A percentile compares a stretch with the other conserved stretches of the same genome.
Conservation (phyloP, 2,329 filamentous ascomycete genomes). For the Dactylellina sp. region DNA sequence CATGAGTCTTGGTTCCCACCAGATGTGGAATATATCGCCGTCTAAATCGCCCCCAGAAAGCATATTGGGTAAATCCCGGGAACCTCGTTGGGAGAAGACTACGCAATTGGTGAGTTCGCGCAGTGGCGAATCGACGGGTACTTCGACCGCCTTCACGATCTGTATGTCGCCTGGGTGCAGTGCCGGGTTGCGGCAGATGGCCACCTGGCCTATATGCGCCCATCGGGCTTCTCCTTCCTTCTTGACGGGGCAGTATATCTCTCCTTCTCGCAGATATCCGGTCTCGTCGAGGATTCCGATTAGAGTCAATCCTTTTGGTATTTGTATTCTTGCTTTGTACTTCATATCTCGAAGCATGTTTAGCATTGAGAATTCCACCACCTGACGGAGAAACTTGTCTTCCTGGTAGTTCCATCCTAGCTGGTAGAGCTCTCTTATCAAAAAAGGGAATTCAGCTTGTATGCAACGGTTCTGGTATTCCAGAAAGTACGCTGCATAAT, state of each 20-base stretch:
- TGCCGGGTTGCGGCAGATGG: conserved; percentile 83
- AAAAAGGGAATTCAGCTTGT: conserved; percentile 69
- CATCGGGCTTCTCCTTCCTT: conserved; percentile 60
- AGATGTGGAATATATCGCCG: conserved; percentile 83
- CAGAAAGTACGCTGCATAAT: conserved; percentile 76
- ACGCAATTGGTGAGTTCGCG: conserved; percentile 76
- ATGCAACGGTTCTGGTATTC: conserved; percentile 72
- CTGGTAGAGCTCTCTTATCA: conserved; percentile 72
- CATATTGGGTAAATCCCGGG: conserved; percentile 79
- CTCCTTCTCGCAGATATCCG: conserved; percentile 72
- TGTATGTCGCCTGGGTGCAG: conserved; percentile 86
- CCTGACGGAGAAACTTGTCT: conserved; percentile 76
- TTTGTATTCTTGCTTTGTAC: conserved; percentile 79
- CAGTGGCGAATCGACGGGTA: conserved; percentile 75
- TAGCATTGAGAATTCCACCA: conserved; percentile 78
- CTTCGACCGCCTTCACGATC: conserved; percentile 70
- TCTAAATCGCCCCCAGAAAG: conserved; percentile 86
- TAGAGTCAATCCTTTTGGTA: conserved; percentile 77
- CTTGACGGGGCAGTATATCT: conserved; percentile 76
- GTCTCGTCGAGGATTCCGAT: conserved; percentile 90
- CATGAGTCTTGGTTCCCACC: conserved; percentile 74
- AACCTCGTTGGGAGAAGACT: conserved; percentile 78
- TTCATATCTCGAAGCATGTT: conserved; percentile 79
- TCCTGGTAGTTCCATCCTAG: conserved; percentile 74
- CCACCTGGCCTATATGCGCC: conserved; percentile 65